These are phyloP conservation scores for Parachlorella kessleri DNA, from an alignment of 139 green algal species.

Conservation along the genomic window DNA sequence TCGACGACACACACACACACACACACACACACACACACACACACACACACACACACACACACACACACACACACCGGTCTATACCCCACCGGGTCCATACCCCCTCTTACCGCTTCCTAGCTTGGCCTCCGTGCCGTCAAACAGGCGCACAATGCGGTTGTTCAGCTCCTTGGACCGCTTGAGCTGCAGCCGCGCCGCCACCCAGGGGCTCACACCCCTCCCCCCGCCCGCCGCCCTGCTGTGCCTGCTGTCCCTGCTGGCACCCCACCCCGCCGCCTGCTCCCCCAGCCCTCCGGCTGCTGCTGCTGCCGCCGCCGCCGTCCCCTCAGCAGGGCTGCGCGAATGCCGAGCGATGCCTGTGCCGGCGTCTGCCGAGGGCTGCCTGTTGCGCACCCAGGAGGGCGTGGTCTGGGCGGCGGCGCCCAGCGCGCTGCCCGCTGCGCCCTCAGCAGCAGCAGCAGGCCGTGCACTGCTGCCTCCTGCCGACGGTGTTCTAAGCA, in stretches of 20 bases:
- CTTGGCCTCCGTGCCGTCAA: neutral
- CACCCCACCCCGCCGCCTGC: neutral
- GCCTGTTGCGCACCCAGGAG: too few relatives aligned
- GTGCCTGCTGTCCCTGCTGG: neutral
- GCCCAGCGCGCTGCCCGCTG: too few relatives aligned
- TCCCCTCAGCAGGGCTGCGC: neutral
- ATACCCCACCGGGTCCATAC: too few relatives aligned
- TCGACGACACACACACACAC: neutral
- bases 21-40: too few relatives aligned
- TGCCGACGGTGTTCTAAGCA: too few relatives aligned
- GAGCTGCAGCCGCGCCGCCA: neutral
- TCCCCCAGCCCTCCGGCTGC: neutral
- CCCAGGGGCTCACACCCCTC: neutral
- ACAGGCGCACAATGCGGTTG: neutral
- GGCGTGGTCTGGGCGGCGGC: too few relatives aligned
- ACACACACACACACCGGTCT: neutral
- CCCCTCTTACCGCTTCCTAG: slow-evolving; percentile 3
- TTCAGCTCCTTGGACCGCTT: neutral
- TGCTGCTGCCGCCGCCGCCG: neutral
- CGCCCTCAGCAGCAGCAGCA: too few relatives aligned
- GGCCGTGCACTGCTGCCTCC: too few relatives aligned
- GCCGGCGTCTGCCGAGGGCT: too few relatives aligned
- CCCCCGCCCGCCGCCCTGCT: neutral
- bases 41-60: too few relatives aligned
- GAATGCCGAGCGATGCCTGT: too few relatives aligned